phyloP scores from a whole-genome alignment of 805 yeast species.

The Ogataea chonburiensis region DNA sequence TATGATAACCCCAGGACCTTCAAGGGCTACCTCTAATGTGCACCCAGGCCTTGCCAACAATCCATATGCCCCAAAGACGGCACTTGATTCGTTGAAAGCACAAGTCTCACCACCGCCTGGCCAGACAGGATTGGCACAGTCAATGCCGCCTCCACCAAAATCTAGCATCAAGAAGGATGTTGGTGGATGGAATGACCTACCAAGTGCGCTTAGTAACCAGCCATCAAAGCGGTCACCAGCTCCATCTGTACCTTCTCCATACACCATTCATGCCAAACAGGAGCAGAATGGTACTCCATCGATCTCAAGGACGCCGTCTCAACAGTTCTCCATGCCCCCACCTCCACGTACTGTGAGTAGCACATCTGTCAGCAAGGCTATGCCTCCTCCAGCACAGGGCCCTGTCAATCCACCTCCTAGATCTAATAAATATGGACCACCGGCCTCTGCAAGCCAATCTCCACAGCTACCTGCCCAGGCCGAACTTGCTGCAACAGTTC shows the following conservation, averaged over 20 bases:
- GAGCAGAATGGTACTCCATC: constrained; percentile 18
- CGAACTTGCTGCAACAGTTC: constrained; percentile 15
- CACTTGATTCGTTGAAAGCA: constrained; percentile 32
- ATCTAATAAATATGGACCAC: constrained; percentile 23
- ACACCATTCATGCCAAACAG: constrained; percentile 23
- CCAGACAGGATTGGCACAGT: constrained; percentile 8
- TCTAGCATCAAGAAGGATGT: constrained; percentile 43
- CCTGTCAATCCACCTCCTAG: constrained; percentile 16
- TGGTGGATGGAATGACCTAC: constrained; percentile 75
- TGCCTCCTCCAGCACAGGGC: constrained; percentile 14
- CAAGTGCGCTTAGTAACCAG: constrained; percentile 40
- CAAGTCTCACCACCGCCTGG: constrained; percentile 23
- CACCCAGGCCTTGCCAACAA: constrained; percentile 18
- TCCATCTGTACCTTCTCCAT: constrained; percentile 28
- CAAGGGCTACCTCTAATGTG: constrained; percentile 8
- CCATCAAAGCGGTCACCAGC: constrained; percentile 29
- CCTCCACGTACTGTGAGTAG: constrained; percentile 31
- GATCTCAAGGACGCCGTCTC: constrained; percentile 31
- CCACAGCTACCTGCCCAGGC: constrained; percentile 26
- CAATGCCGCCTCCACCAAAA: constrained; percentile 27
- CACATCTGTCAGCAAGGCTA: constrained; percentile 19
- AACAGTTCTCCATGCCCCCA: constrained; percentile 31
- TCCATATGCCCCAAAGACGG: constrained; percentile 38
- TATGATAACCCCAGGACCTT: constrained; percentile 17
- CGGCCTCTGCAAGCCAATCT: constrained; percentile 20